These are phyloP conservation scores for Chalaropsis thielavioides DNA, from an alignment of 2,329 filamentous ascomycete species.

Conservation along the genomic window DNA sequence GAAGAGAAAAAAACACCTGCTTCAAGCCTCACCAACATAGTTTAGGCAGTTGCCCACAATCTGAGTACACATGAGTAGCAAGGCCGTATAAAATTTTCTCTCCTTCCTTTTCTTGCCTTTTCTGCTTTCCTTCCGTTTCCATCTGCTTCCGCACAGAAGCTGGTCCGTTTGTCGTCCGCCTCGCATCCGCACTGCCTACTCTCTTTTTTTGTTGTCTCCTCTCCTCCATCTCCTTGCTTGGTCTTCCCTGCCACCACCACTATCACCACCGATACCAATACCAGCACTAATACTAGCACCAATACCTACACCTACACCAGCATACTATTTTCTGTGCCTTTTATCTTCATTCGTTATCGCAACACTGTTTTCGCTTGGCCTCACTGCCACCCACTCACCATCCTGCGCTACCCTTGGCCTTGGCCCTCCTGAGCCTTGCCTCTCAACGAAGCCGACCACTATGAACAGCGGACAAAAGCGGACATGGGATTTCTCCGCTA, in stretches of 20 bases:
- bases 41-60: no score
- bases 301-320: not conserved
- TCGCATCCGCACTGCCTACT: not conserved
- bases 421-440: not conserved
- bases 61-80: no score
- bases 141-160: no score
- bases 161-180: not conserved
- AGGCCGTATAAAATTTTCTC: not conserved
- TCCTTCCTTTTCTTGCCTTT: not conserved
- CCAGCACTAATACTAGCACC: no score
- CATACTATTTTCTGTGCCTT: not conserved
- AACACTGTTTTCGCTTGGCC: not conserved
- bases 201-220: not conserved
- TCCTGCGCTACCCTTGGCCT: not conserved
- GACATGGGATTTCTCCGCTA: not conserved
- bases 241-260: no score
- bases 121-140: not conserved
- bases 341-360: not conserved
- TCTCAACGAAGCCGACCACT: not conserved
- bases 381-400: not conserved
- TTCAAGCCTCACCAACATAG: no score
- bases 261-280: no score
- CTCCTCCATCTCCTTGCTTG: not conserved
- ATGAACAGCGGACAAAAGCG: not conserved
- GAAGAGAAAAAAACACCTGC: no score